phyloP scores from a whole-genome alignment of 139 green algal species.

The Ulvella scutata region DNA sequence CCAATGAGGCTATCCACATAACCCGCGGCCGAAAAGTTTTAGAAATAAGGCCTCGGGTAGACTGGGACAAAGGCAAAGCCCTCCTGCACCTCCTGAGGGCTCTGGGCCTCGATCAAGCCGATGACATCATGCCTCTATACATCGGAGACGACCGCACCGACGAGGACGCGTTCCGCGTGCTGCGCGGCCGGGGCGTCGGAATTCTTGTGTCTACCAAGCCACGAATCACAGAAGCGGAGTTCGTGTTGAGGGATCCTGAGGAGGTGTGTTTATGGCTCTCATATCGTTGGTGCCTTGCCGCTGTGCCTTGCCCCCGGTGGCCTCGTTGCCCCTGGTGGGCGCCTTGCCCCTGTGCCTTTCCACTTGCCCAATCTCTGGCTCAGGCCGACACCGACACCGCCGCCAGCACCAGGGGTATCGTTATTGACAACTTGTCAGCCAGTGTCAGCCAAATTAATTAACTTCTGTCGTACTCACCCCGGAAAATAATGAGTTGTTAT shows the following conservation, averaged over 20 bases:
- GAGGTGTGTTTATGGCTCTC: too few relatives aligned
- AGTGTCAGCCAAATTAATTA: too few relatives aligned
- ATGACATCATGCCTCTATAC: constrained; percentile 74
- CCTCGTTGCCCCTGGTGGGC: too few relatives aligned
- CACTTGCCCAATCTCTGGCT: too few relatives aligned
- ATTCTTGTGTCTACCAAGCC: constrained; percentile 67
- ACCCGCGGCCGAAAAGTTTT: constrained; percentile 82
- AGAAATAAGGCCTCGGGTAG: constrained; percentile 78
- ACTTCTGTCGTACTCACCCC: too few relatives aligned
- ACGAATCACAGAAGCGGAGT: constrained; percentile 58
- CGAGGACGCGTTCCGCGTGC: constrained; percentile 84
- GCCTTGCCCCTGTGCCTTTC: too few relatives aligned
- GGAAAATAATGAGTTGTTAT: too few relatives aligned
- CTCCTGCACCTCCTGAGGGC: constrained; percentile 73
- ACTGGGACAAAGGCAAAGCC: constrained; percentile 94
- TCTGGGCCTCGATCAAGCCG: constrained; percentile 40
- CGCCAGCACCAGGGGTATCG: too few relatives aligned
- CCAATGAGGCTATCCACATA: constrained; percentile 30
- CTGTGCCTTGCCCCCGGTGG: too few relatives aligned
- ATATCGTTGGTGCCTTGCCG: too few relatives aligned
- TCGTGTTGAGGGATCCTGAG: constrained; percentile 46
- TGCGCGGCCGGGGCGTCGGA: constrained; percentile 42
- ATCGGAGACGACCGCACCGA: constrained; percentile 95
- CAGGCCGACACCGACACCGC: too few relatives aligned
- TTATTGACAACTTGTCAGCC: too few relatives aligned